These are phyloP conservation scores for Phellinidium pouzarii DNA, from an alignment of 1,284 basidiomycete species.

Conservation along the genomic window DNA sequence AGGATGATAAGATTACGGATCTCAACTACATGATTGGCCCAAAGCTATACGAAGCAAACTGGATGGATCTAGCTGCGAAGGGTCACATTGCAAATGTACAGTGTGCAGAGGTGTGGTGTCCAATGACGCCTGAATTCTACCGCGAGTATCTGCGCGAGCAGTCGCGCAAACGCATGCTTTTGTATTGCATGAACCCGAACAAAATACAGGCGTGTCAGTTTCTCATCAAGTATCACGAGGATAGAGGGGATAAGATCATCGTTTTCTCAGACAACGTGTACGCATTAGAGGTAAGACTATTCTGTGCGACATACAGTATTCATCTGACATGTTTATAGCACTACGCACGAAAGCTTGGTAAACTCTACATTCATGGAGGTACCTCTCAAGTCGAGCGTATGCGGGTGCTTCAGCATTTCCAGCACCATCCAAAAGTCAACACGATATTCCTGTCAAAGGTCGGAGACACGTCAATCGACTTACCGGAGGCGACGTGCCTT, in stretches of 20 bases:
- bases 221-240: slow-evolving; percentile 97
- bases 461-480: slow-evolving; percentile 98
- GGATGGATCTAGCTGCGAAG: slow-evolving; percentile 99
- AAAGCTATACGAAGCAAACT: slow-evolving; percentile 99
- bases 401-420: slow-evolving; percentile 92
- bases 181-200: slow-evolving; percentile 99
- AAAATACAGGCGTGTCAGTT: slow-evolving; percentile 99
- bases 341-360: slow-evolving; percentile 91
- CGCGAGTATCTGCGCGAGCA: slow-evolving; percentile 94
- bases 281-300: slow-evolving; percentile 74
- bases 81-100: slow-evolving; percentile 99
- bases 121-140: slow-evolving; percentile 99
- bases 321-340: slow-evolving; percentile 51
- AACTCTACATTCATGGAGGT: slow-evolving; percentile 96
- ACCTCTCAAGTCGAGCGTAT: slow-evolving; percentile 96
- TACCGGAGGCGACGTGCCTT: slow-evolving; percentile 97
- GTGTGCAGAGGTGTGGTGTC: slow-evolving; percentile 99
- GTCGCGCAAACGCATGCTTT: slow-evolving; percentile 88
- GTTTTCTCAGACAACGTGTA: slow-evolving; percentile 99
- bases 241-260: slow-evolving; percentile 97
- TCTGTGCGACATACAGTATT: not conserved
- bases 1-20: slow-evolving; percentile 99
- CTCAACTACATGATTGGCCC: slow-evolving; percentile 99
- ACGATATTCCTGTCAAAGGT: slow-evolving; percentile 99
- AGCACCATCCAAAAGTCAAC: slow-evolving; percentile 93